These are phyloP conservation scores for Alternaria ventricosa DNA, from an alignment of 2,329 filamentous ascomycete genomes.

Conservation along the genomic window DNA sequence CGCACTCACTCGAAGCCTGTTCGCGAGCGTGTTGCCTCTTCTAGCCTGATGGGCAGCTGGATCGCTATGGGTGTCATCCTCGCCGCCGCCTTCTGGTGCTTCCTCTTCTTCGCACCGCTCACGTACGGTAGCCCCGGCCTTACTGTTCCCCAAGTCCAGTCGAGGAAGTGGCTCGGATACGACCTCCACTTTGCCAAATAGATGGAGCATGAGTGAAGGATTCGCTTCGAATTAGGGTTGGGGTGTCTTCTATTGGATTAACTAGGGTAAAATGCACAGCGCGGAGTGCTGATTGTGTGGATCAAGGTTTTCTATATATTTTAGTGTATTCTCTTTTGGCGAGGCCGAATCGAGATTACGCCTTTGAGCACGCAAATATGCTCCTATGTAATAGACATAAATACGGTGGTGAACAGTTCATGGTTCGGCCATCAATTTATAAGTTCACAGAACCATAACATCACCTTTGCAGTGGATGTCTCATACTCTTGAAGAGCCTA, in stretches of 20 bases:
- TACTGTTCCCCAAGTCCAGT: slow-evolving; percentile 75
- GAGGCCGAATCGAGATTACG: background rate
- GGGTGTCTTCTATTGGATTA: background rate
- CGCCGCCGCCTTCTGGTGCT: slow-evolving; percentile 72
- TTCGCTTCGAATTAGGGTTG: background rate
- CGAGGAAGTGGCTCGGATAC: slow-evolving; percentile 95
- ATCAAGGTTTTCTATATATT: slow-evolving; percentile 6
- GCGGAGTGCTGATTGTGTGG: slow-evolving; percentile 5
- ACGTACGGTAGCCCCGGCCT: slow-evolving; percentile 95
- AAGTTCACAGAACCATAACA: background rate
- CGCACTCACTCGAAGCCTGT: slow-evolving; percentile 71
- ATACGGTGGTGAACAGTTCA: slow-evolving; percentile 1
- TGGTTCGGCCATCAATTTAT: background rate
- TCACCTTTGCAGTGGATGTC: background rate
- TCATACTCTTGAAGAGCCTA: background rate
- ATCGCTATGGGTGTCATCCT: slow-evolving; percentile 76
- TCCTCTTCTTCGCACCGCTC: slow-evolving; percentile 92
- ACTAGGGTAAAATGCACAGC: slow-evolving; percentile 16
- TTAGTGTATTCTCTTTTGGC: background rate
- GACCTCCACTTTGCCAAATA: slow-evolving; percentile 99
- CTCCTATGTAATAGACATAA: slow-evolving; percentile 7
- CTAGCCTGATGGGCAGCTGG: slow-evolving; percentile 81
- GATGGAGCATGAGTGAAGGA: background rate
- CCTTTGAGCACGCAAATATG: background rate
- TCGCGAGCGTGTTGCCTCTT: slow-evolving; percentile 77